A percentile compares a stretch with the other conserved stretches of the same genome.
These are phyloP conservation scores for Cenchrus fungigraminus DNA, from an alignment of 176 grass and related monocot genomes.

Conservation along the genomic window DNA sequence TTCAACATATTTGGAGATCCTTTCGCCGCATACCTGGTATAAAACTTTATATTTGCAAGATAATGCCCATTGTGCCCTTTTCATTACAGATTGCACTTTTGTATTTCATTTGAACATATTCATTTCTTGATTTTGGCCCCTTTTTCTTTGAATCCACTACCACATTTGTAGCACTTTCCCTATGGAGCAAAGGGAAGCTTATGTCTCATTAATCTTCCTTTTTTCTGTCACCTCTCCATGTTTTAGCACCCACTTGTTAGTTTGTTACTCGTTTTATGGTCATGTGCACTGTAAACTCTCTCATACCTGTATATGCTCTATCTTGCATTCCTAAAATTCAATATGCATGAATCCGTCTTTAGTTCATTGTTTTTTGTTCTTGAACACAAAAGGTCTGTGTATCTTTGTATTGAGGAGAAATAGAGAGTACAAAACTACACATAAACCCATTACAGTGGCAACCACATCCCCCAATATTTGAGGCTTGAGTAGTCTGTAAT, in stretches of 20 bases:
- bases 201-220: neutral
- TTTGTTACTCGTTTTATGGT: neutral
- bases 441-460: neutral
- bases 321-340: neutral
- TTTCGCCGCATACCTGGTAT: slow-evolving; percentile 94
- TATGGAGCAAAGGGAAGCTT: neutral
- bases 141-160: neutral
- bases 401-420: too few relatives aligned
- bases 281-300: neutral
- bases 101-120: slow-evolving; percentile 1
- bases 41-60: neutral
- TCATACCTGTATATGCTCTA: neutral
- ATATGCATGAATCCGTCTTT: neutral
- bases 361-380: neutral
- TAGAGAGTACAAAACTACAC: too few relatives aligned
- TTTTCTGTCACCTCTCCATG: neutral
- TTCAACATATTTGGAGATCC: slow-evolving; percentile 94
- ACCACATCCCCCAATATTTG: neutral
- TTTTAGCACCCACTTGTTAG: neutral
- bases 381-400: neutral
- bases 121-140: neutral
- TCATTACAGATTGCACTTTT: neutral
- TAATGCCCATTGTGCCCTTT: neutral
- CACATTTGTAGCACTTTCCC: neutral
- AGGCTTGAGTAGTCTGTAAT: too few relatives aligned